Base-by-base conservation (phyloP, 495 filamentous ascomycete genomes). In the Cudoniella acicularis region DNA sequence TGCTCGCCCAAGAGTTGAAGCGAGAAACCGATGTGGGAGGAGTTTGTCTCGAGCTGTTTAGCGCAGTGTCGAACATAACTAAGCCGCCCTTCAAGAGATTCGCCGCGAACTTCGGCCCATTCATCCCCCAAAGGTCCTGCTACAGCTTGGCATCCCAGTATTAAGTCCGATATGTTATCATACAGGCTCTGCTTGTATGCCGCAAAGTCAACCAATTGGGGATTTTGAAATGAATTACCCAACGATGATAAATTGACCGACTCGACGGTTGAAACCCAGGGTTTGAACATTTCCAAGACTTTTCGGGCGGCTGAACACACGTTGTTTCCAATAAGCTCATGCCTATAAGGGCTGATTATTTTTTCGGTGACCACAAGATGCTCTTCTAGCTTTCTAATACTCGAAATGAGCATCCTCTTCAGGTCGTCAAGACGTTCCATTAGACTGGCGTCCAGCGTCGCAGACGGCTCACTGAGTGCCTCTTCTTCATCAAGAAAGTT, bases 61-160 rank as follows among this genome's bases (percentile, higher is more conserved):
- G 86, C 83, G 57, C 90, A 87, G 24, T 80, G 77, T 45, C 87
- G 80, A 53, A 96, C 87, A 56, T 86, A 84, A 62, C 87, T 89
- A 36, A 98, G 68, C 40, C 93, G 84, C 59, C 92, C 90, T 60
- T 96, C 93, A n/a, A 98, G 77, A 16, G 92, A 89, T 66, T 93
- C 90, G 2, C 91, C 91, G n/a, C 92, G 84, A 11, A 89, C 75
- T 64, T 95, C 91, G 20, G 92, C 83, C 94, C 94, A 98, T 71
- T 98, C 94, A 69, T 98, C 94, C 10, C 87, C 89, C 25, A 98
- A 75, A 30, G 95, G 93, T 13, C 90, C 89, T 10, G 92, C 87
- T 10, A 97, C 86, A 8, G 85, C 84, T 70, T 98, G 93, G 69
- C 91, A 96, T 55, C 86, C 84, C 18, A 96, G 68, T 11, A 97